Conservation (phyloP, 2,329 filamentous ascomycete genomes). For the Calonectria honghensis region DNA sequence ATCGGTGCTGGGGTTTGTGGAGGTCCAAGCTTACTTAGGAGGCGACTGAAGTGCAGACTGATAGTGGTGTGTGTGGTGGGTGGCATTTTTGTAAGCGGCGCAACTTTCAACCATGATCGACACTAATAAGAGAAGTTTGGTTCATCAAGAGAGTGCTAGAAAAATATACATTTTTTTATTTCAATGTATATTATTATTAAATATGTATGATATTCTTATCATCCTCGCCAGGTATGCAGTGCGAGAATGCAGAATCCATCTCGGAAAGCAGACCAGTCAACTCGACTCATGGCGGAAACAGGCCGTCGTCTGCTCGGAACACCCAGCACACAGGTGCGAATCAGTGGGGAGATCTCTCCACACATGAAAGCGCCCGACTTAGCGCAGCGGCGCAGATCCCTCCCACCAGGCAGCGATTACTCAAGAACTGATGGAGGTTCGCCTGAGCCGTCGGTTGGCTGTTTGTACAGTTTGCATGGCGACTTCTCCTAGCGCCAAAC, state of each 20-base stretch:
- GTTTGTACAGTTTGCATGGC: constrained; percentile 16
- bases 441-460: neutral
- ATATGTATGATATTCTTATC: neutral
- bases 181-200: neutral
- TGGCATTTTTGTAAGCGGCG: constrained; percentile 8
- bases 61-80: constrained; percentile 6
- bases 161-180: neutral
- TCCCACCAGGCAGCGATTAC: neutral
- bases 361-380: constrained; percentile 21
- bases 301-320: constrained; percentile 1
- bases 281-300: constrained; percentile 20
- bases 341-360: constrained; percentile 25
- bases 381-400: constrained; percentile 15
- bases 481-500: neutral
- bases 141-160: neutral
- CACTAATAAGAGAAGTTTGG: neutral
- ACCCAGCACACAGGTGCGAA: constrained; percentile 1
- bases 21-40: neutral
- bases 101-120: neutral
- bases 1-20: neutral
- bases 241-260: constrained; percentile 1
- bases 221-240: neutral
- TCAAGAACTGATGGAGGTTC: neutral
- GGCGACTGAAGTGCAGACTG: no score
- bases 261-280: constrained; percentile 12